phyloP scores from a whole-genome alignment of 805 yeast genomes.

The Cyberlindnera subsufficiens region DNA sequence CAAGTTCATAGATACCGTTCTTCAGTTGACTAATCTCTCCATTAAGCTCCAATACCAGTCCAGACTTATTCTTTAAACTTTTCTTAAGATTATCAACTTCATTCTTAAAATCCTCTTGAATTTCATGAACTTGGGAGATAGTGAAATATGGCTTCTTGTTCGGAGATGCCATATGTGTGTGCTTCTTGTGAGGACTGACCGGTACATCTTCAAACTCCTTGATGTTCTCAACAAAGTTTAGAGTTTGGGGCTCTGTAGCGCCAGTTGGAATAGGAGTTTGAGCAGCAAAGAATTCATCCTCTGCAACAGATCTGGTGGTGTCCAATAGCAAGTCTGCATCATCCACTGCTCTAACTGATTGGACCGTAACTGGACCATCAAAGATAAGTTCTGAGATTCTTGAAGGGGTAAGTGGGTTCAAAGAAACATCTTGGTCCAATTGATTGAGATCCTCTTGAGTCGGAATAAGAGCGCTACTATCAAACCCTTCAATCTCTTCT shows the following conservation, averaged over 20 bases:
- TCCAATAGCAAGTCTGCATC: no score
- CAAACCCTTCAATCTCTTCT: neutral
- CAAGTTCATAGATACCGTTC: constrained; percentile 14
- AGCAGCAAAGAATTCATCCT: no score
- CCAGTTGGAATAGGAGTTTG: no score
- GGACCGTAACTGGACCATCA: no score
- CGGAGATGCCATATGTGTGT: constrained; percentile 10
- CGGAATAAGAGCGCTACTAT: constrained; percentile 3
- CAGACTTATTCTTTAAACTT: constrained; percentile 15
- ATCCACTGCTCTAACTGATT: no score
- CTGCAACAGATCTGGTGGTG: no score
- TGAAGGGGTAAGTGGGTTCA: constrained; percentile 12
- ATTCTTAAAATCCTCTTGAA: constrained; percentile 20
- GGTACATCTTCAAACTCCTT: neutral
- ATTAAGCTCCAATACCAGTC: constrained; percentile 11
- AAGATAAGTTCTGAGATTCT: no score
- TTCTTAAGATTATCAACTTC: constrained; percentile 19
- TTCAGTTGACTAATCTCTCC: constrained; percentile 9
- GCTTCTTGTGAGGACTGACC: constrained; percentile 6
- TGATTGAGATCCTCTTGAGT: constrained; percentile 10
- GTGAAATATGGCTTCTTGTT: constrained; percentile 24
- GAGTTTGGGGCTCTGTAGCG: no score
- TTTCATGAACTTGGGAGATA: constrained; percentile 22
- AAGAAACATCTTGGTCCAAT: constrained; percentile 7
- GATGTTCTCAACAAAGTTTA: constrained; percentile 4